Evolutionary conservation across 106 monocot genomes (phyloP), one percentile per base, ranked within the genome.

Genomic region (Dendrobium catenatum): DNA sequence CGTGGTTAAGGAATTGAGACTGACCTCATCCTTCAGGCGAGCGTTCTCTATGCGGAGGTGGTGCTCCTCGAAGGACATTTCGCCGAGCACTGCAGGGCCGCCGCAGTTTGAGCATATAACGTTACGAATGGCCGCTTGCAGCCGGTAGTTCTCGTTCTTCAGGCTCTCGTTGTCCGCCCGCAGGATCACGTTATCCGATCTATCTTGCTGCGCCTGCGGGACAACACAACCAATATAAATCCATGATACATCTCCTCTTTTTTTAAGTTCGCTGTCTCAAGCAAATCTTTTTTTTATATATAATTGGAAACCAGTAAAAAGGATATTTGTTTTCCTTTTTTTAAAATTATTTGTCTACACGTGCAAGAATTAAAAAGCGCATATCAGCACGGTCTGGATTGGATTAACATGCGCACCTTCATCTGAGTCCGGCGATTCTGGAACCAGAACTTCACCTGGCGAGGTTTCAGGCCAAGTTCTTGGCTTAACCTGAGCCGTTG

Each of bases 391-490:
- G 9, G 29, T 37, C 6, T 9, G 68, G 22, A 68, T 6, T 24
- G 72, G 72, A 51, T 27, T 77, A 49, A 51, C 6, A 2, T 78
- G 18, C 77, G 66, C 59, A 96, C 96, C 93, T 99, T 99, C 93
- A 99, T 93, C 79, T 99, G 98, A 43, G 98, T 99, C 11, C 98
- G 92, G 13, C 95, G 88, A 82, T 99, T 99, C 83, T 99, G 98
- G 87, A 99, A 99, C 98, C 98, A 99, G 86, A 99, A 99, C 86
- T 99, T 99, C 80, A 99, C 95, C 76, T 99, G 98, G 43, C 98
- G 89, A 13, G 98, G 98, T 27, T 93, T 95, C 47, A 99, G 91
- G 17, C 98, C 95, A 48, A 99, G 93, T 5, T 99, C 98, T 61
- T 93, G 95, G 91, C 98, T 99, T 16, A 99, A 88, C 82, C 86